Percentiles rank a stretch among this genome's conserved stretches.
Evolutionary conservation across 2,329 filamentous ascomycete species (phyloP).

Genomic region (Aspergillus costaricaensis): DNA sequence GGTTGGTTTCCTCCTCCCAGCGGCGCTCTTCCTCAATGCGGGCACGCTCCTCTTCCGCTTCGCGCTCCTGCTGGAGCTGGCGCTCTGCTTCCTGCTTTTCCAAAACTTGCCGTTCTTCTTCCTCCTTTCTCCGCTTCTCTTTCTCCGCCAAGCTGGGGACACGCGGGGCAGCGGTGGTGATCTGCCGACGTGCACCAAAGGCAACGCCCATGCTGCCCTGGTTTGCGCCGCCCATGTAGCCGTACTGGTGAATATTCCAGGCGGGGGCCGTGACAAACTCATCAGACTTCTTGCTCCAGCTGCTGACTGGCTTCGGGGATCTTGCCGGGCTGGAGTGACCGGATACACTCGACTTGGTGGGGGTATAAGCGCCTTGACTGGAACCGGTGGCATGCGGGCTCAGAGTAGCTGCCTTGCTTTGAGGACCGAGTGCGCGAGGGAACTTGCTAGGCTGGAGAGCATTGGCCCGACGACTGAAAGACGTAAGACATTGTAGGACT

Average conservation of each 20-base stretch:
- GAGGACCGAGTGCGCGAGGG: slow-evolving; percentile 73
- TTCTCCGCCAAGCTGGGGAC: slow-evolving; percentile 85
- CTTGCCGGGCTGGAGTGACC: slow-evolving; percentile 67
- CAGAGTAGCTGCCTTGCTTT: slow-evolving; percentile 59
- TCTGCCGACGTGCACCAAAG: slow-evolving; percentile 89
- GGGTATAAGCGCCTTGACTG: slow-evolving; percentile 49
- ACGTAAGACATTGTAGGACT: slow-evolving; percentile 86
- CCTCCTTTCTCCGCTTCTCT: slow-evolving; percentile 66
- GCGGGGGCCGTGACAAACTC: slow-evolving; percentile 80
- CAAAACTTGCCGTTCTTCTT: slow-evolving; percentile 54
- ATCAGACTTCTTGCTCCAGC: slow-evolving; percentile 85
- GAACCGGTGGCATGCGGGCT: slow-evolving; percentile 70
- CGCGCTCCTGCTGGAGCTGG: slow-evolving; percentile 49
- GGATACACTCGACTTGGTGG: slow-evolving; percentile 43
- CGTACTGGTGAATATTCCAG: slow-evolving; percentile 98
- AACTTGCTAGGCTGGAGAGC: slow-evolving; percentile 72
- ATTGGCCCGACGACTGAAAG: slow-evolving; percentile 87
- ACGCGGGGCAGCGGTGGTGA: slow-evolving; percentile 76
- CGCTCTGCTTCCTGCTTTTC: slow-evolving; percentile 58
- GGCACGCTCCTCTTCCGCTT: slow-evolving; percentile 52
- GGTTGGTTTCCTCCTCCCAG: slow-evolving; percentile 51
- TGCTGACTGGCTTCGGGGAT: slow-evolving; percentile 66
- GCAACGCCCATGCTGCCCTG: slow-evolving; percentile 93
- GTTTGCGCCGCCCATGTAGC: slow-evolving; percentile 95
- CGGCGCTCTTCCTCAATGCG: slow-evolving; percentile 48